These are phyloP conservation scores for Syzygium jambos DNA, from an alignment of 345 rosid species.

Conservation along the genomic window DNA sequence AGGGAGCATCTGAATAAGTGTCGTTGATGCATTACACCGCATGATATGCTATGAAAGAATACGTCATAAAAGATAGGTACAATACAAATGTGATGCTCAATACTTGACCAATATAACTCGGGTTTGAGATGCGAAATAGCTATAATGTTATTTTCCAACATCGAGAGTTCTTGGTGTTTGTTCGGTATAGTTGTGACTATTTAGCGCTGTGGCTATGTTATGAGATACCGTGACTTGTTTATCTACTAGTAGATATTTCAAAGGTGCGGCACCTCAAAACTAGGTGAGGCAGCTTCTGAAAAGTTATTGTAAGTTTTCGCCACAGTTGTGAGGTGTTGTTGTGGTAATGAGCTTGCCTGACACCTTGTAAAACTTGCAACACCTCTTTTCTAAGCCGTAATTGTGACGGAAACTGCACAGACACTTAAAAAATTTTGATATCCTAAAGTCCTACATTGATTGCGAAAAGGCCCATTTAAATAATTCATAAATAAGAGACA, in stretches of 20 bases:
- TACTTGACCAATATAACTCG: not conserved
- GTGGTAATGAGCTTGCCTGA: not conserved
- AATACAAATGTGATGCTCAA: not conserved
- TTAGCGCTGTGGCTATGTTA: not conserved
- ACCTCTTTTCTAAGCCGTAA: not conserved
- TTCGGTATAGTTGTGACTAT: not conserved
- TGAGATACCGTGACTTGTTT: not conserved
- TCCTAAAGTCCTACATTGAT: not conserved
- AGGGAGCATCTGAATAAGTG: not conserved
- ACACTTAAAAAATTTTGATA: not conserved
- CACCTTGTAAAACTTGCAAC: not conserved
- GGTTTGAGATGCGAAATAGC: no score
- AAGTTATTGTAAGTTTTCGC: not conserved
- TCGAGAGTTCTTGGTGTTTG: not conserved
- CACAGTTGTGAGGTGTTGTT: not conserved
- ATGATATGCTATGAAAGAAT: not conserved
- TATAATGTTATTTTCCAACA: no score
- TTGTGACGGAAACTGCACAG: rapidly evolving
- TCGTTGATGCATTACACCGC: not conserved
- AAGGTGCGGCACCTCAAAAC: not conserved
- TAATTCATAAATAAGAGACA: not conserved
- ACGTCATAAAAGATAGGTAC: not conserved
- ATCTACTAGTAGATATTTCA: not conserved
- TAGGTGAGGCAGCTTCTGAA: not conserved
- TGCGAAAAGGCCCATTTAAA: not conserved